Evolutionary conservation across 495 filamentous ascomycete genomes (phyloP).

Genomic region (Opeltia flavorubescens): DNA sequence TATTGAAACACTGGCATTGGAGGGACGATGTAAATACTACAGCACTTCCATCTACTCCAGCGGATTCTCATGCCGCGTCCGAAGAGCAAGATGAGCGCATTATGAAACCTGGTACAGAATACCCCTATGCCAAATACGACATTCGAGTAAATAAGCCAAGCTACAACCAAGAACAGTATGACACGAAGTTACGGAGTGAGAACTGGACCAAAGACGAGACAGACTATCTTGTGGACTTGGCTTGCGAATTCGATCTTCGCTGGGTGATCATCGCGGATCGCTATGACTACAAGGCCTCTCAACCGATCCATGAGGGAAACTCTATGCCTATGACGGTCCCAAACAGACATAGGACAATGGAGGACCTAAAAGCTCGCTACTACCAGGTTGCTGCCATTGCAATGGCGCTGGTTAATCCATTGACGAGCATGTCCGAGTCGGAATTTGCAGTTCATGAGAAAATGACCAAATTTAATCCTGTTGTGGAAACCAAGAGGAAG

Average conservation of each 20-base stretch:
- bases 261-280: conserved; percentile 90
- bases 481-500: conserved; percentile 64
- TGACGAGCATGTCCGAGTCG: conserved; percentile 67
- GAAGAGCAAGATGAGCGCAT: conserved; percentile 26
- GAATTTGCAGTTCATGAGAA: conserved; percentile 71
- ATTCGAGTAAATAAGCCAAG: conserved; percentile 56
- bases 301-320: conserved; percentile 15
- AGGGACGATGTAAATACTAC: conserved; percentile 10
- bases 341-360: conserved; percentile 48
- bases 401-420: conserved; percentile 70
- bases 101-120: conserved; percentile 30
- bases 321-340: conserved; percentile 32
- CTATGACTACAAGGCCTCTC: conserved; percentile 58
- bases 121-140: conserved; percentile 67
- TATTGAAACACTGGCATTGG: conserved; percentile 45
- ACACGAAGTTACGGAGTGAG: conserved; percentile 49
- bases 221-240: conserved; percentile 68
- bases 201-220: conserved; percentile 90
- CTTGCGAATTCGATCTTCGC: conserved; percentile 62
- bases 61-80: conserved; percentile 24
- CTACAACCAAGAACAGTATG: conserved; percentile 81
- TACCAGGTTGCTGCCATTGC: conserved; percentile 74
- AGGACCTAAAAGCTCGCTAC: conserved; percentile 84
- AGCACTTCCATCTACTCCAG: conserved; percentile 18
- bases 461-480: conserved; percentile 72